These are phyloP conservation scores for Vigna mungo DNA, from an alignment of 306 rosid genomes.

Conservation along the genomic window DNA sequence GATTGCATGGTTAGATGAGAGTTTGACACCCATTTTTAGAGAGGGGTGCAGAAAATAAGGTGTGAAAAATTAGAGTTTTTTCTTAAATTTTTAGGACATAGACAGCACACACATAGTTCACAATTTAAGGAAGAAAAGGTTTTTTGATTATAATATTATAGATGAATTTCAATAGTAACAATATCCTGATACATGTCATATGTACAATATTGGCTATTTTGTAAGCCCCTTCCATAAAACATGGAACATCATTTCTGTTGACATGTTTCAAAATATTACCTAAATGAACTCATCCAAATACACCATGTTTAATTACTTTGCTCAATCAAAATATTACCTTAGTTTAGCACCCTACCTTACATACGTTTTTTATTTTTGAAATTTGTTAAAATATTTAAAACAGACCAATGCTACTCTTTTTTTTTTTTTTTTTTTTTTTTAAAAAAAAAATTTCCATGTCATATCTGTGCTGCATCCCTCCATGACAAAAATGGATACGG, in stretches of 20 bases:
- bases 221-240: not conserved
- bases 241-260: conserved; percentile 3
- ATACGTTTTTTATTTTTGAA: not conserved
- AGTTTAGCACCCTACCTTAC: not conserved
- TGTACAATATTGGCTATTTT: not conserved
- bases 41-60: not conserved
- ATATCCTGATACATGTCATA: not conserved
- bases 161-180: not conserved
- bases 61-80: not conserved
- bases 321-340: not conserved
- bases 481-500: not conserved
- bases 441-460: not conserved
- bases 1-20: conserved; percentile 27
- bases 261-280: not conserved
- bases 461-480: not conserved
- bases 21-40: not conserved
- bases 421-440: too few relatives aligned
- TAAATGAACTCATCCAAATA: not conserved
- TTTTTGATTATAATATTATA: not conserved
- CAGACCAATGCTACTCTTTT: not conserved
- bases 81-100: not conserved
- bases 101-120: not conserved
- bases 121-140: not conserved
- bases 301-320: not conserved
- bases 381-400: not conserved